phyloP scores from a whole-genome alignment of 1,284 basidiomycete species.

The Cryptococcus deneoformans region DNA sequence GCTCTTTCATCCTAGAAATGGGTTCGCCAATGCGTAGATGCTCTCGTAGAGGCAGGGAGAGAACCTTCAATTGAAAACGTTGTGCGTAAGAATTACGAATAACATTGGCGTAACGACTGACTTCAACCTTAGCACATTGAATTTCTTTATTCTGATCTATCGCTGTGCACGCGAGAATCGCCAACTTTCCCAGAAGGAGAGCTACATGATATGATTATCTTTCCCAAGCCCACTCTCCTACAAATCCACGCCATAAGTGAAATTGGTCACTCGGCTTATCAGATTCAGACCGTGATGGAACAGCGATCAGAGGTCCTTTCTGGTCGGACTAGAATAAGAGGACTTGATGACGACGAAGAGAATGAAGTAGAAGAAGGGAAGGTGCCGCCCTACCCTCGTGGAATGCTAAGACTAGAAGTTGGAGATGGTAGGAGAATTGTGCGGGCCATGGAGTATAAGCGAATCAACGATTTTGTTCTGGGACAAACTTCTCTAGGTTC shows the following conservation, averaged over 20 bases:
- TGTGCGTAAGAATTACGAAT: conserved; percentile 9
- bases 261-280: conserved; percentile 42
- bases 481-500: conserved; percentile 45
- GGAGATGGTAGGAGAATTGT: conserved; percentile 40
- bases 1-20: conserved; percentile 24
- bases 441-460: conserved; percentile 44
- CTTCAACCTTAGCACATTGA: conserved; percentile 20
- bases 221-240: conserved; percentile 32
- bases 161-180: conserved; percentile 28
- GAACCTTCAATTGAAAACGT: conserved; percentile 15
- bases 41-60: conserved; percentile 23
- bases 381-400: conserved; percentile 43
- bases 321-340: conserved; percentile 38
- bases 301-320: conserved; percentile 43
- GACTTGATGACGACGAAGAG: conserved; percentile 38
- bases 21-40: conserved; percentile 28
- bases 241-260: conserved; percentile 41
- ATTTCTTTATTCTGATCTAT: conserved; percentile 36
- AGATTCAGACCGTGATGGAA: conserved; percentile 40
- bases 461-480: conserved; percentile 30
- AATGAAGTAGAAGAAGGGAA: conserved; percentile 29
- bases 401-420: conserved; percentile 43
- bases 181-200: conserved; percentile 13
- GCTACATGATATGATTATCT: conserved; percentile 26
- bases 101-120: too few species aligned